Evolutionary conservation across 257 asterid genomes (phyloP), one percentile per base, ranked within the genome.

Genomic region (Solanum raphanifolium): DNA sequence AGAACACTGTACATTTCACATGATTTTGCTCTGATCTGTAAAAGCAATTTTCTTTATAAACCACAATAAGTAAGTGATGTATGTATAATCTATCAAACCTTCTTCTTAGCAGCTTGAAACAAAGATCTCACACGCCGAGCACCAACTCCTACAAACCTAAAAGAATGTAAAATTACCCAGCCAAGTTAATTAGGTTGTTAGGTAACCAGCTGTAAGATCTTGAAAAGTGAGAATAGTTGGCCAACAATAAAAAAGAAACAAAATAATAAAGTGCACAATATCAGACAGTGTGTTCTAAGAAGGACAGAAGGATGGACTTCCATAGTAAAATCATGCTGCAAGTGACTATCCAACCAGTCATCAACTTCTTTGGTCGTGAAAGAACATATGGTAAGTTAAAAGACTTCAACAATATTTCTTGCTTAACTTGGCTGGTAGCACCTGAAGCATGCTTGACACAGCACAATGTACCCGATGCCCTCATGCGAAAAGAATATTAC

Each of bases 141-240:
- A 91, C 99, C 99, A 87, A 95, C 98, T 32, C 99, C 99, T 32
- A 97, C 99, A 93, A 95, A 97, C 99, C 99, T 97, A 66, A 43
- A 39, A 92, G 87, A 85, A 92, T 71, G 66, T 65, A 86, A 69
- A 89, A 86, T 31, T 82, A 5, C 31, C 25, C 69, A 20, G 69
- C 31, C 43, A 48, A 48, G 69, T 82, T 48, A 82, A 29, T 48
- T 48, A 82, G 43, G 43, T 48, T 25, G 39, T 48, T 72, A 82
- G 31, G 73, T 88, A 71, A 91, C 68, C 66, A 81, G 58, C 23
- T 23, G 18, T 81, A 43, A 32, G 69, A 88, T 68, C 88, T 83
- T 69, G 7, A 85, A 21, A 74, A 48, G 32, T 31, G 72, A 66
- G 7, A 66, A 82, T 9, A 82, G n/a, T 48, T 48, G 13, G 86